phyloP scores from a whole-genome alignment of 371 early-diverging fungal genomes.

The Syncephalastrum monosporum region DNA sequence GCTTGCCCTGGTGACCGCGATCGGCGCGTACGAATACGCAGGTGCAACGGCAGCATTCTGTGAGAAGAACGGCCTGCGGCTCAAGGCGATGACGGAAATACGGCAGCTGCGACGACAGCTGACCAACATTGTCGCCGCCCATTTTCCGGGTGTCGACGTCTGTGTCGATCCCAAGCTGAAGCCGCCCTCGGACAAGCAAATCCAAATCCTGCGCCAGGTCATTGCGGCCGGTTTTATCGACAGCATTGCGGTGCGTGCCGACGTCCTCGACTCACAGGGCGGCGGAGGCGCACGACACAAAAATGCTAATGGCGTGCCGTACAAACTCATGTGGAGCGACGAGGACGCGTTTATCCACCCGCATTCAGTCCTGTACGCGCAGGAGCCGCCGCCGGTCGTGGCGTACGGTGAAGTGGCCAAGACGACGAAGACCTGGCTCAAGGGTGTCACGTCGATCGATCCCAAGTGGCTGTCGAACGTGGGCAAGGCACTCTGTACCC shows the following conservation, averaged over 20 bases:
- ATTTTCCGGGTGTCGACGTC: constrained; percentile 60
- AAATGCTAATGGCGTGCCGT: constrained; percentile 57
- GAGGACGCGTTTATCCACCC: constrained; percentile 79
- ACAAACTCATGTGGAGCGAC: constrained; percentile 80
- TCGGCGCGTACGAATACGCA: constrained; percentile 89
- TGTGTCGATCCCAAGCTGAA: constrained; percentile 62
- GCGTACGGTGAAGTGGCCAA: constrained; percentile 69
- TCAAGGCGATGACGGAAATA: constrained; percentile 94
- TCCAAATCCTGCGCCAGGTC: constrained; percentile 79
- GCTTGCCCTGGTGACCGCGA: constrained; percentile 75
- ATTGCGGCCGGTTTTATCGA: constrained; percentile 89
- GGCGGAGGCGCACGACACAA: constrained; percentile 42
- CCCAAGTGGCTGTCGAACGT: constrained; percentile 78
- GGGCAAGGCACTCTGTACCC: constrained; percentile 65
- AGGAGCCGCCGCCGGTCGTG: constrained; percentile 77
- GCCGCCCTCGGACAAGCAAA: constrained; percentile 73
- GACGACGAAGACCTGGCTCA: constrained; percentile 65
- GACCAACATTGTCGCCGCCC: constrained; percentile 71
- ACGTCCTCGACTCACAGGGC: constrained; percentile 63
- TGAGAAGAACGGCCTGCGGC: constrained; percentile 76
- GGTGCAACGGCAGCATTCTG: constrained; percentile 78
- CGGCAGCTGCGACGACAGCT: constrained; percentile 86
- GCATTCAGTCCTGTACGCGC: constrained; percentile 61
- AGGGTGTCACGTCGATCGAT: constrained; percentile 78
- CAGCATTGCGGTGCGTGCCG: constrained; percentile 82